Conservation (phyloP, 2,329 filamentous ascomycete genomes). For the Diplodia sapinea region DNA sequence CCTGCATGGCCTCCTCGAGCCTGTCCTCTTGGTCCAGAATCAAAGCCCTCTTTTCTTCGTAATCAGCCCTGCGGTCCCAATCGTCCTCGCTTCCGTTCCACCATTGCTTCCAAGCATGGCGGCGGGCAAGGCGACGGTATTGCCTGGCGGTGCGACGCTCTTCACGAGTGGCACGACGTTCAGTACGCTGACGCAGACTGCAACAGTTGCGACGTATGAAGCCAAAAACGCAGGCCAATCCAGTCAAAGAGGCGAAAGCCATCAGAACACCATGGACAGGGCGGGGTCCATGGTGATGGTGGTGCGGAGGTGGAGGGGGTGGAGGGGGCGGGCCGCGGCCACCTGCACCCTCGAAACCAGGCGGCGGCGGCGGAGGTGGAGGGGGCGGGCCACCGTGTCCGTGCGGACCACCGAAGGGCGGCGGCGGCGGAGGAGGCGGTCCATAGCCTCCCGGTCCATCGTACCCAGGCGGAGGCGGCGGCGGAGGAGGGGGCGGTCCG, state of each 20-base stretch:
- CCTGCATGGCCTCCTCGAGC: slow-evolving; percentile 47
- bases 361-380: slow-evolving; percentile 31
- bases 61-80: slow-evolving; percentile 47
- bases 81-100: slow-evolving; percentile 51
- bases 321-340: neutral
- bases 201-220: slow-evolving; percentile 56
- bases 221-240: slow-evolving; percentile 52
- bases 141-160: slow-evolving; percentile 59
- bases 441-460: slow-evolving; percentile 6
- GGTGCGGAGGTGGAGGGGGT: slow-evolving; percentile 23
- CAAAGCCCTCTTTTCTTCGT: slow-evolving; percentile 59
- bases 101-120: slow-evolving; percentile 58
- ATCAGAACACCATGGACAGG: slow-evolving; percentile 45
- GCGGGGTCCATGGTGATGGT: slow-evolving; percentile 25
- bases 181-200: slow-evolving; percentile 53
- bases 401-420: slow-evolving; percentile 11
- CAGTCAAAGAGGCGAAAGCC: slow-evolving; percentile 53
- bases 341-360: slow-evolving; percentile 20
- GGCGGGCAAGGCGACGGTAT: slow-evolving; percentile 60
- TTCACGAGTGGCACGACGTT: slow-evolving; percentile 59
- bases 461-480: slow-evolving; percentile 16
- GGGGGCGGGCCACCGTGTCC: slow-evolving; percentile 31
- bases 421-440: slow-evolving; percentile 17
- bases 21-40: slow-evolving; percentile 55
- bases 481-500: slow-evolving; percentile 4